phyloP scores from a whole-genome alignment of 805 yeast species.

The Torulaspora franciscae region DNA sequence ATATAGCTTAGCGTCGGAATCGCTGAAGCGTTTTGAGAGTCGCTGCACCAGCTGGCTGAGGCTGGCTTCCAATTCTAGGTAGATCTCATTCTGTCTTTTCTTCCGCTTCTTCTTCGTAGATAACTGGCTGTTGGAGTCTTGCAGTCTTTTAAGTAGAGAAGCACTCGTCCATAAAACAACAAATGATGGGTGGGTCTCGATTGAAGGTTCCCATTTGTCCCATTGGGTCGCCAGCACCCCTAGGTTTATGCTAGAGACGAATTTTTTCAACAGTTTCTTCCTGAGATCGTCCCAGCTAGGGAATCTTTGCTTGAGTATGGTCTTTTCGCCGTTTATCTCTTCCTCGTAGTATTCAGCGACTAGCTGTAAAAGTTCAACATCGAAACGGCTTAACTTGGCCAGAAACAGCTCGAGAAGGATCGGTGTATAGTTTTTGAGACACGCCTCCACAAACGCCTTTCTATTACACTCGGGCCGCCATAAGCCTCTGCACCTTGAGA shows the following conservation, averaged over 20 bases:
- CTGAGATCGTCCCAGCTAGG: slow-evolving; percentile 18
- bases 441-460: slow-evolving; percentile 11
- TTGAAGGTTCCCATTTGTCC: slow-evolving; percentile 16
- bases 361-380: slow-evolving; percentile 17
- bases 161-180: slow-evolving; percentile 14
- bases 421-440: slow-evolving; percentile 15
- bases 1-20: slow-evolving; percentile 10
- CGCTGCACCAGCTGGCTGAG: slow-evolving; percentile 5
- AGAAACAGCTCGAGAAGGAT: slow-evolving; percentile 17
- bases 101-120: slow-evolving; percentile 18
- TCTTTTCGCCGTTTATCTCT: background rate
- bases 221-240: slow-evolving; percentile 15
- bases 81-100: slow-evolving; percentile 13
- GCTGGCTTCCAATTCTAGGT: slow-evolving; percentile 9
- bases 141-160: slow-evolving; percentile 7
- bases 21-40: slow-evolving; percentile 8
- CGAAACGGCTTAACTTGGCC: slow-evolving; percentile 19
- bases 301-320: slow-evolving; percentile 7
- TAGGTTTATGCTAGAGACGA: slow-evolving; percentile 13
- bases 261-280: slow-evolving; percentile 13
- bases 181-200: slow-evolving; percentile 14
- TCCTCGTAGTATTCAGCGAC: slow-evolving; percentile 8
- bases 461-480: slow-evolving; percentile 20
- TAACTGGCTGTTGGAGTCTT: slow-evolving; percentile 2
- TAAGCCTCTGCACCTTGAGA: slow-evolving; percentile 13